These are phyloP conservation scores for Kandelia obovata DNA, from an alignment of 345 rosid genomes.

Conservation along the genomic window DNA sequence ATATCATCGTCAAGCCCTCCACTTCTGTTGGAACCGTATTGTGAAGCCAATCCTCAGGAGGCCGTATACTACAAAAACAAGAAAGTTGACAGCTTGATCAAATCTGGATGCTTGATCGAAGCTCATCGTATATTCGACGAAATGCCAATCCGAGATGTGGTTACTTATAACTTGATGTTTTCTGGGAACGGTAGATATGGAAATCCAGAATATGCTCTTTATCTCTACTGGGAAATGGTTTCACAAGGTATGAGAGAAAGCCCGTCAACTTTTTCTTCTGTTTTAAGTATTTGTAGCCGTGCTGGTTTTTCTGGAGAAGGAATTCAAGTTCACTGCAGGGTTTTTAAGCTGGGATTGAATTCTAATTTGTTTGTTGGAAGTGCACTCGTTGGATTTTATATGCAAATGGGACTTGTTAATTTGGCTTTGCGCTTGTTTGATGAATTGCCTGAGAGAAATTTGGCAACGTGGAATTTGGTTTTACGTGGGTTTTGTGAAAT, in stretches of 20 bases:
- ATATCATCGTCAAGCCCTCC: constrained; percentile 5
- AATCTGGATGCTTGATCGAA: constrained; percentile 37
- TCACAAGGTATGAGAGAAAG: constrained; percentile 54
- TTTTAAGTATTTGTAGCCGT: constrained; percentile 53
- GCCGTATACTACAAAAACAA: constrained; percentile 40
- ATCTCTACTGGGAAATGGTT: constrained; percentile 51
- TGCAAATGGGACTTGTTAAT: constrained; percentile 39
- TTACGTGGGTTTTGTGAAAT: constrained; percentile 48
- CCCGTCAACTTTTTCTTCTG: constrained; percentile 61
- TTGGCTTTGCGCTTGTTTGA: constrained; percentile 51
- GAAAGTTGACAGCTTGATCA: constrained; percentile 34
- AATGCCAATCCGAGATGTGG: constrained; percentile 55
- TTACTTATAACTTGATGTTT: constrained; percentile 60
- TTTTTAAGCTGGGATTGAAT: constrained; percentile 48
- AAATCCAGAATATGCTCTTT: constrained; percentile 31
- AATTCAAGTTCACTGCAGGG: constrained; percentile 68
- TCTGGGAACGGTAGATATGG: constrained; percentile 53
- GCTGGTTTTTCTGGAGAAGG: constrained; percentile 47
- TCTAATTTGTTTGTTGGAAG: constrained; percentile 53
- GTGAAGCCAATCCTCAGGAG: constrained; percentile 23
- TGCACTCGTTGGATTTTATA: constrained; percentile 57
- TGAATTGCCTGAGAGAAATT: constrained; percentile 59
- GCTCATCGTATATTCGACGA: constrained; percentile 53
- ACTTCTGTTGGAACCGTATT: constrained; percentile 30
- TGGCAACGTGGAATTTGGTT: constrained; percentile 54